A percentile compares a stretch with the other conserved stretches of the same genome.
phyloP scores from a whole-genome alignment of 805 yeast species.

The Cephaloascus albidus region DNA sequence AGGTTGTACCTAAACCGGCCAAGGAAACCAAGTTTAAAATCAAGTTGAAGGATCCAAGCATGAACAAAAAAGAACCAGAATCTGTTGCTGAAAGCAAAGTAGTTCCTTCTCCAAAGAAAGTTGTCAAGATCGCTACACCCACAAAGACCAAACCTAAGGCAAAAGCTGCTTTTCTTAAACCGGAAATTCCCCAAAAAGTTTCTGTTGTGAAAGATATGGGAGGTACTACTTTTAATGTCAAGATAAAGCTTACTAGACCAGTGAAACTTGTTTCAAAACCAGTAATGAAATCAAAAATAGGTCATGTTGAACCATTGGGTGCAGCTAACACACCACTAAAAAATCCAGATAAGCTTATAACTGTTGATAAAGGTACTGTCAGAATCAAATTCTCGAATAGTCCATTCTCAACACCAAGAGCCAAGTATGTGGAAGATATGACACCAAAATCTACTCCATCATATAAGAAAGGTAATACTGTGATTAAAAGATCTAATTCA shows the following conservation, averaged over 20 bases:
- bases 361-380: not conserved
- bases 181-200: too few relatives aligned
- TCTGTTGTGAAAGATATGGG: too few relatives aligned
- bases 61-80: not conserved
- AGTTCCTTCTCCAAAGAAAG: constrained; percentile 1
- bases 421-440: too few relatives aligned
- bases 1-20: constrained; percentile 9
- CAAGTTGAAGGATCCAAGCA: constrained; percentile 1
- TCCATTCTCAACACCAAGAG: not conserved
- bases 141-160: too few relatives aligned
- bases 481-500: constrained; percentile 8
- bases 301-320: too few relatives aligned
- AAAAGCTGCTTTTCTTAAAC: too few relatives aligned
- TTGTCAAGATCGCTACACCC: not conserved
- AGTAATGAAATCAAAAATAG: too few relatives aligned
- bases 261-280: too few relatives aligned
- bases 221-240: too few relatives aligned
- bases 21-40: constrained; percentile 6
- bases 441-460: not conserved
- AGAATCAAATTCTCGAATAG: constrained; percentile 1
- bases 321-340: too few relatives aligned
- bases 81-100: not conserved
- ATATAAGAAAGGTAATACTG: constrained; percentile 2
- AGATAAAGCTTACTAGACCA: too few relatives aligned
- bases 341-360: too few relatives aligned